phyloP scores from a whole-genome alignment of 768 basidiomycete species.

The Lactarius hengduanensis region DNA sequence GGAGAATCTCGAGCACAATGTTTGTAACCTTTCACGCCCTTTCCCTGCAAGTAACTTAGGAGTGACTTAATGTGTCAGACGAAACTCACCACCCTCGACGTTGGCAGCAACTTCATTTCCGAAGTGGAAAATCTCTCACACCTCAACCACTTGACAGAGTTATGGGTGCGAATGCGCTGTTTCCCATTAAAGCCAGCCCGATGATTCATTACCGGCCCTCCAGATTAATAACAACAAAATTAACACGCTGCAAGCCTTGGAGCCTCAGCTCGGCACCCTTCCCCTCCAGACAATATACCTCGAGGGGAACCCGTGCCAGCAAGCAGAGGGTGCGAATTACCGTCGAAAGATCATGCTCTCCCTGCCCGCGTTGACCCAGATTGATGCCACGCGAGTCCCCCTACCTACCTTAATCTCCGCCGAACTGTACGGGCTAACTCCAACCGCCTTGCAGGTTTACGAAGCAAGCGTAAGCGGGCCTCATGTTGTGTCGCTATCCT shows the following conservation, averaged over 20 bases:
- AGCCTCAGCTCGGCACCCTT: constrained; percentile 61
- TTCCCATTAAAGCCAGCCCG: background rate
- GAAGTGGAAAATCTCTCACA: constrained; percentile 82
- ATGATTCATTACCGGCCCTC: background rate
- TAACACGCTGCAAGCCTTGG: constrained; percentile 62
- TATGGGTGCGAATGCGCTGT: constrained; percentile 67
- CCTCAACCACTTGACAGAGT: constrained; percentile 74
- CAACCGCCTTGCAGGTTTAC: constrained; percentile 20
- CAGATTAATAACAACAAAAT: constrained; percentile 91
- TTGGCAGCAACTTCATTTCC: constrained; percentile 81
- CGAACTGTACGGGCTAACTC: constrained; percentile 5
- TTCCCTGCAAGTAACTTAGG: background rate
- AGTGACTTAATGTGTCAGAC: constrained; percentile 34
- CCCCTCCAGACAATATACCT: constrained; percentile 85
- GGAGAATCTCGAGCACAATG: constrained; percentile 85
- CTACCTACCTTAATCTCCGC: constrained; percentile 13
- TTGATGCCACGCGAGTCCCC: constrained; percentile 87
- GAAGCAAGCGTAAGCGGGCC: constrained; percentile 19
- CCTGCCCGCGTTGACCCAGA: constrained; percentile 85
- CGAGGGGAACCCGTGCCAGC: constrained; percentile 92
- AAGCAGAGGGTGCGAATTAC: constrained; percentile 71
- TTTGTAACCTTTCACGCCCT: constrained; percentile 37
- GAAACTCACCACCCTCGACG: constrained; percentile 81
- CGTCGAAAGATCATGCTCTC: constrained; percentile 86
- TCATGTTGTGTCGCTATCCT: constrained; percentile 14